Percentiles rank a stretch among this genome's conserved stretches.
Evolutionary conservation across 148 eudicot genomes (phyloP).

Genomic region (Chenopodium berlandieri): DNA sequence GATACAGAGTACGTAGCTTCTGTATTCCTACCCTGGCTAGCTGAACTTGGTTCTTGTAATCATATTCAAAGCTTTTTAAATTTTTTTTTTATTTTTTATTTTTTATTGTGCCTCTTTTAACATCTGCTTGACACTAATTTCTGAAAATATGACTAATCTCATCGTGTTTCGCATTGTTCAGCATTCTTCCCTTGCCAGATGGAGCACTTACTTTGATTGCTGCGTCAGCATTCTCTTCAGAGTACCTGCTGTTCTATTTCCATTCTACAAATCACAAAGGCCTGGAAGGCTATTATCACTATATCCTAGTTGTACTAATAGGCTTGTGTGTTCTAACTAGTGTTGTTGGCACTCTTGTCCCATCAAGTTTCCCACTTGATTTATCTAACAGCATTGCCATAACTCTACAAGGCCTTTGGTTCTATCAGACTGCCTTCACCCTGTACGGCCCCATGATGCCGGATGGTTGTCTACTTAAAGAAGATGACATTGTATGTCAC

Average conservation of each 20-base stretch:
- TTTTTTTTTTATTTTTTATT: no score
- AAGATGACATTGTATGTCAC: constrained; percentile 45
- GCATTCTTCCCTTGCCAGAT: constrained; percentile 73
- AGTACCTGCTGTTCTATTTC: constrained; percentile 78
- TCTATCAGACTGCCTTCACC: constrained; percentile 88
- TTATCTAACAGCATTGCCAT: constrained; percentile 64
- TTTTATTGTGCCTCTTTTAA: neutral
- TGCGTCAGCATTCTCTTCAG: constrained; percentile 81
- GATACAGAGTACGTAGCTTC: no score
- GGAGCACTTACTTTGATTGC: constrained; percentile 74
- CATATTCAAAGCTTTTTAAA: no score
- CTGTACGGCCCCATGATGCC: constrained; percentile 96
- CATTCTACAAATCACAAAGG: constrained; percentile 91
- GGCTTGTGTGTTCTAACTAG: constrained; percentile 58
- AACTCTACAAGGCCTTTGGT: constrained; percentile 94
- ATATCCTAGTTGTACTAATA: constrained; percentile 70
- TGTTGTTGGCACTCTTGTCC: constrained; percentile 62
- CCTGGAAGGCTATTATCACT: constrained; percentile 92
- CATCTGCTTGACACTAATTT: neutral
- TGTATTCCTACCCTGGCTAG: no score
- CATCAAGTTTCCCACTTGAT: constrained; percentile 76
- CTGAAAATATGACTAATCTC: neutral
- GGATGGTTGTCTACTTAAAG: constrained; percentile 58
- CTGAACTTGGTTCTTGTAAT: no score
- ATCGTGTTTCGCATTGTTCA: constrained; percentile 33